A percentile compares a stretch with the other conserved stretches of the same genome.
Conservation (phyloP, 768 basidiomycete genomes). For the Podaxis pistillaris region DNA sequence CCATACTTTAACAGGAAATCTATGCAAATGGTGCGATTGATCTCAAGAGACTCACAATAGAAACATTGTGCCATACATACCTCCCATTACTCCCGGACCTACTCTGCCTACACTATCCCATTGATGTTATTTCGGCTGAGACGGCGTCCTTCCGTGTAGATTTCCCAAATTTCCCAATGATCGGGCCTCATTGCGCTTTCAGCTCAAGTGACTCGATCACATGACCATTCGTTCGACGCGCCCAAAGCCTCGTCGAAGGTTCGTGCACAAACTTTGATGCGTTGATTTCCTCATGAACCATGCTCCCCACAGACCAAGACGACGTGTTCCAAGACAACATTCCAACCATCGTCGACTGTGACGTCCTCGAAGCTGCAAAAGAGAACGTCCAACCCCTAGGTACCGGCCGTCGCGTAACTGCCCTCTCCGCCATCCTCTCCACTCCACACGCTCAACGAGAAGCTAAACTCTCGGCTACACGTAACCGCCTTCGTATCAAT, state of each 20-base stretch:
- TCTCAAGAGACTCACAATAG: too few species aligned
- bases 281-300: neutral
- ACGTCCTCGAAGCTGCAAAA: slow-evolving; percentile 79
- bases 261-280: neutral
- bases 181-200: too few species aligned
- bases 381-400: slow-evolving; percentile 86
- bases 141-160: too few species aligned
- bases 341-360: slow-evolving; percentile 68
- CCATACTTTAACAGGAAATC: too few species aligned
- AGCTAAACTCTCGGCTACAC: slow-evolving; percentile 60
- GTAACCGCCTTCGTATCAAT: slow-evolving; percentile 68
- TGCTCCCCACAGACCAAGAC: slow-evolving; percentile 23
- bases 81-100: too few species aligned
- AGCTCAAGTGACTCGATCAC: neutral
- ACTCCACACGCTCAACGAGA: slow-evolving; percentile 81
- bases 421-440: slow-evolving; percentile 68
- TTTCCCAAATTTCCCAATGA: too few species aligned
- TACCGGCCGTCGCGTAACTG: slow-evolving; percentile 74
- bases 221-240: neutral
- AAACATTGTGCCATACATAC: too few species aligned
- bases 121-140: too few species aligned
- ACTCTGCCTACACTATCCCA: too few species aligned
- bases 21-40: too few species aligned
- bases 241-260: neutral
- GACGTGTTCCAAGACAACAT: slow-evolving; percentile 43